These are phyloP conservation scores for Taphrina flavorubra DNA, from an alignment of 1,139 yeast genomes.

Conservation along the genomic window DNA sequence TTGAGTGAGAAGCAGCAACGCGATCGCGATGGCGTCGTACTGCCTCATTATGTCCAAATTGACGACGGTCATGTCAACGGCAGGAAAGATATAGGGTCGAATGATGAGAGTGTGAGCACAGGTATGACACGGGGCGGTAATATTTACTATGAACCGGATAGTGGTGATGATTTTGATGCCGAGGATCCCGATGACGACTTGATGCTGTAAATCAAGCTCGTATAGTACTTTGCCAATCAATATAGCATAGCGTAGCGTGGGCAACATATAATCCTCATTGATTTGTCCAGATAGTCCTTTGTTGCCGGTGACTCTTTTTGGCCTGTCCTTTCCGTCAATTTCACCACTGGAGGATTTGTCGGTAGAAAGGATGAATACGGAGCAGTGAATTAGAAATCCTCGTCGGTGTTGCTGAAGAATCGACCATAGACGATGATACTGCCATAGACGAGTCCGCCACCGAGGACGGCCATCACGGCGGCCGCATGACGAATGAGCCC, in stretches of 20 bases:
- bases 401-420: constrained; percentile 55
- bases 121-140: constrained; percentile 64
- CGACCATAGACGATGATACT: constrained; percentile 75
- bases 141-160: constrained; percentile 88
- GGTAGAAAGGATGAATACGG: too few relatives aligned
- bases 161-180: constrained; percentile 87
- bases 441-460: constrained; percentile 73
- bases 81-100: too few relatives aligned
- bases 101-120: too few relatives aligned
- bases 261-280: neutral
- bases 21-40: constrained; percentile 81
- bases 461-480: constrained; percentile 65
- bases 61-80: neutral
- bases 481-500: constrained; percentile 65
- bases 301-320: too few relatives aligned
- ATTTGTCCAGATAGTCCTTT: too few relatives aligned
- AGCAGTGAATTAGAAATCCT: constrained; percentile 15
- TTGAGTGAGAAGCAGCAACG: constrained; percentile 74
- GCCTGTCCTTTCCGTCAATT: too few relatives aligned
- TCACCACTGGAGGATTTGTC: too few relatives aligned
- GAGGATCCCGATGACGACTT: constrained; percentile 96
- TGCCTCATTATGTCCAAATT: constrained; percentile 83
- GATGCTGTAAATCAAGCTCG: constrained; percentile 19
- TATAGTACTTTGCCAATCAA: neutral
- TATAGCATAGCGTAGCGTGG: neutral